phyloP scores from a whole-genome alignment of 2,329 filamentous ascomycete genomes.

The Phaeosphaeriaceae sp. region DNA sequence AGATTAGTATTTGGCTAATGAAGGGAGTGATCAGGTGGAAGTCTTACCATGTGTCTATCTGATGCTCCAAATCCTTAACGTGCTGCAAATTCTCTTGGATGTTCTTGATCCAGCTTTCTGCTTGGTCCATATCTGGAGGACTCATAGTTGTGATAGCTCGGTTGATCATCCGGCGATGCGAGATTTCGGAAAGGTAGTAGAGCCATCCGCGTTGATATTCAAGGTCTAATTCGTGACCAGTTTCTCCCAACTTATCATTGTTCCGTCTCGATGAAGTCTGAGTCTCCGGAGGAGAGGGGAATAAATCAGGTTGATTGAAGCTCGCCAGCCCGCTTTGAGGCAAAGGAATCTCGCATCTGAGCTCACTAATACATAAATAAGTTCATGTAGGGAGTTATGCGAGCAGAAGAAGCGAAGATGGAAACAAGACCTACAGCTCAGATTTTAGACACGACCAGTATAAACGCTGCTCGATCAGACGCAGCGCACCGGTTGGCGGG shows the following conservation, averaged over 20 bases:
- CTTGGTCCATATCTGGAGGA: neutral
- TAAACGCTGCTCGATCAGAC: neutral
- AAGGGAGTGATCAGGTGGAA: neutral
- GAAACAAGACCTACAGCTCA: neutral
- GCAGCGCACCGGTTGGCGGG: neutral
- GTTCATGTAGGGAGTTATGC: neutral
- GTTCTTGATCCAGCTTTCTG: neutral
- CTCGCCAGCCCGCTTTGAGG: neutral
- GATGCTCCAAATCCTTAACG: neutral
- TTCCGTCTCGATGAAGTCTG: neutral
- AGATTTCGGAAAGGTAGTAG: neutral
- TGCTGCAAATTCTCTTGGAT: neutral
- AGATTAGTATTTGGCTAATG: neutral
- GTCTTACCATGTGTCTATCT: neutral
- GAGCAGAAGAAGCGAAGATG: neutral
- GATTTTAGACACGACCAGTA: conserved; percentile 1
- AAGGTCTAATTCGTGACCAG: neutral
- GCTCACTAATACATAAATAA: neutral
- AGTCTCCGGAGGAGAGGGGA: neutral
- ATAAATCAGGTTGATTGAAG: neutral
- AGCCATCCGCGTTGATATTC: neutral
- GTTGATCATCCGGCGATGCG: neutral
- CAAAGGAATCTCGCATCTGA: neutral
- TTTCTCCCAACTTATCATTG: neutral
- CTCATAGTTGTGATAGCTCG: neutral